A percentile compares a stretch with the other conserved stretches of the same genome.
Evolutionary conservation across 441 rosid species (phyloP).

Genomic region (Gossypium schwendimanii): DNA sequence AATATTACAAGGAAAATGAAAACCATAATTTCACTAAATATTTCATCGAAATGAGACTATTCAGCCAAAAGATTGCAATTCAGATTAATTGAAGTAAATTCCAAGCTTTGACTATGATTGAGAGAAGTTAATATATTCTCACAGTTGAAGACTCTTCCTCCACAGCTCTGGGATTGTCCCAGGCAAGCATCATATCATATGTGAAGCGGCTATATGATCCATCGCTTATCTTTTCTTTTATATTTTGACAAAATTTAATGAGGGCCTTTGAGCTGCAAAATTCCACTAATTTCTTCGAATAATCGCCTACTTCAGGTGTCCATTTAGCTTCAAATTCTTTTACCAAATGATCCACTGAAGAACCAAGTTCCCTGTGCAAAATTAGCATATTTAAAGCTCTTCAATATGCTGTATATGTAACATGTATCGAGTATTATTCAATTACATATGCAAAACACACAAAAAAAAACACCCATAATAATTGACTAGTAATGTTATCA

Average conservation of each 20-base stretch:
- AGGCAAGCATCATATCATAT: conserved; percentile 80
- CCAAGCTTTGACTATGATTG: not conserved
- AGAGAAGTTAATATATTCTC: not conserved
- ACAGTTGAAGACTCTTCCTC: conserved; percentile 41
- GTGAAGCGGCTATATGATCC: conserved; percentile 65
- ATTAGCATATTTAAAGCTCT: not conserved
- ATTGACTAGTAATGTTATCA: not conserved
- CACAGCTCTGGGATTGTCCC: conserved; percentile 60
- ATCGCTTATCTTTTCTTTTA: conserved; percentile 52
- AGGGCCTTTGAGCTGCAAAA: conserved; percentile 56
- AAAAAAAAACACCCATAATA: not conserved
- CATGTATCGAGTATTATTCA: not conserved
- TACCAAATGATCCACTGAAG: conserved; percentile 35
- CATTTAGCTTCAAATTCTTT: conserved; percentile 52
- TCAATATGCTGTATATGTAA: not conserved
- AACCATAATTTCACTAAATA: not conserved
- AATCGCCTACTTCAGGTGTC: conserved; percentile 42
- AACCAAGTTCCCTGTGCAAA: conserved; percentile 42
- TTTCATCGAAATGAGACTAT: not conserved
- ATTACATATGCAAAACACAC: not conserved
- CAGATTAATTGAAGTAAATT: not conserved
- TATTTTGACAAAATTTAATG: conserved; percentile 34
- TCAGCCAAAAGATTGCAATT: not conserved
- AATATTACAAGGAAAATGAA: not conserved
- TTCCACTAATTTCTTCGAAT: conserved; percentile 64